Base-by-base conservation (phyloP, 345 rosid species). In the Cardamine resedifolia region DNA sequence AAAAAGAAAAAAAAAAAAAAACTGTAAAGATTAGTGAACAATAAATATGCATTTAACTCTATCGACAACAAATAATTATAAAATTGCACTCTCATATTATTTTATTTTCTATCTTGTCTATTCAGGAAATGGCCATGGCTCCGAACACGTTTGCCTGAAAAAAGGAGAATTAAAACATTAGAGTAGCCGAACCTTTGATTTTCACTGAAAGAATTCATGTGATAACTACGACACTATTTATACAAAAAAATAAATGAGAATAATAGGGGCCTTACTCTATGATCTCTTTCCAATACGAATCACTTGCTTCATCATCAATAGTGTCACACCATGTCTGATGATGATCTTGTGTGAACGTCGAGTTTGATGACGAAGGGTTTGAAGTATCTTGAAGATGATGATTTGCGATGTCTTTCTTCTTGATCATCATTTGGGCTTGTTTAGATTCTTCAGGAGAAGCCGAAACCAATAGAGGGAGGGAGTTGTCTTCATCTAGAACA, bases 221-320 rank as follows among this genome's bases (percentile, higher is more conserved):
- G 51, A n/a, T 10, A 39, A 50, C 41, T 36, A 61, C 2, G 2
- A 20, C 4, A 47, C 34, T 56, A 19, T 64, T 19, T 33, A 56
- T 26, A 4, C 16, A n/a, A 16, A 34, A 33, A 27, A 3, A n/a
- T n/a, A 16, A 6, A n/a, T 66, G 26, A 28, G 14, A 21, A 20
- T 50, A 9, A 4, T 39, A 66, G 7, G 20, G 12, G 34, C 57
- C 85, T 81, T 84, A 87, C 92, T 85, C 85, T 43, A 85, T 75
- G 43, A 85, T 78, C 1, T 84, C 85, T 77, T 59, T 84, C 92
- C 92, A 87, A 73, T 81, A 84, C 49, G 78, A 78, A 18, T 82
- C 85, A 71, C 64, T 76, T 51, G 80, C 77, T 49, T 82, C 86
- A 71, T 85, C 85, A 58, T 87, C 85, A 57, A 77, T 63, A 47